These are phyloP conservation scores for Debaryomyces robertsiae DNA, from an alignment of 1,139 yeast genomes.

Conservation along the genomic window DNA sequence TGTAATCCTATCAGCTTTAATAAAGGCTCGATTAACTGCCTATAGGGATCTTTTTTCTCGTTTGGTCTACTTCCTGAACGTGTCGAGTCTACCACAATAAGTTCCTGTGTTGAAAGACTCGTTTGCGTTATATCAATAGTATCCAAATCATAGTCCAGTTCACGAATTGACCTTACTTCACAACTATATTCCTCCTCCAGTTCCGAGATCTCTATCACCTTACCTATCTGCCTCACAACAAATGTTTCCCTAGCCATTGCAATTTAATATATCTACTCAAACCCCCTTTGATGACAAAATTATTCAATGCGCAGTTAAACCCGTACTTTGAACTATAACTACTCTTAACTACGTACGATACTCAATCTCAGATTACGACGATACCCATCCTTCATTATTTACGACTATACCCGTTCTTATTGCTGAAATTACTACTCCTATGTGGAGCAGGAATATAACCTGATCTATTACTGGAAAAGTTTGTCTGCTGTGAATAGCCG, in stretches of 20 bases:
- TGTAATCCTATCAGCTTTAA: conserved; percentile 36
- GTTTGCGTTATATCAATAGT: conserved; percentile 2
- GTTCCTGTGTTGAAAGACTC: conserved; percentile 2
- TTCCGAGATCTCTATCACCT: conserved; percentile 2
- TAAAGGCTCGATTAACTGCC: conserved; percentile 46
- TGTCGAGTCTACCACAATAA: conserved; percentile 51
- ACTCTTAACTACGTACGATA: not conserved
- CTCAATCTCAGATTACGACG: conserved; percentile 1
- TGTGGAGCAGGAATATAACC: conserved; percentile 10
- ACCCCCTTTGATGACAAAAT: too few relatives aligned
- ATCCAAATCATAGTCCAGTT: not conserved
- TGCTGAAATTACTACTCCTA: conserved; percentile 7
- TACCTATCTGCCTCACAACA: conserved; percentile 1
- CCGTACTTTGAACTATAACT: not conserved
- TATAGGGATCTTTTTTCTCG: conserved; percentile 41
- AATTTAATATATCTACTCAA: not conserved
- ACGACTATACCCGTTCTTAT: conserved; percentile 24
- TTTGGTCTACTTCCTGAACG: conserved; percentile 58
- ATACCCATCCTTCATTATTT: conserved; percentile 3
- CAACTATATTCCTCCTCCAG: not conserved
- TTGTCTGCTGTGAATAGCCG: not conserved
- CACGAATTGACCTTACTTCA: not conserved
- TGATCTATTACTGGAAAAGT: conserved; percentile 9
- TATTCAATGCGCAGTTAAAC: too few relatives aligned
- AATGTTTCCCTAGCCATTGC: conserved; percentile 4